These are phyloP conservation scores for Fusarium algeriense DNA, from an alignment of 2,329 filamentous ascomycete species.

Conservation along the genomic window DNA sequence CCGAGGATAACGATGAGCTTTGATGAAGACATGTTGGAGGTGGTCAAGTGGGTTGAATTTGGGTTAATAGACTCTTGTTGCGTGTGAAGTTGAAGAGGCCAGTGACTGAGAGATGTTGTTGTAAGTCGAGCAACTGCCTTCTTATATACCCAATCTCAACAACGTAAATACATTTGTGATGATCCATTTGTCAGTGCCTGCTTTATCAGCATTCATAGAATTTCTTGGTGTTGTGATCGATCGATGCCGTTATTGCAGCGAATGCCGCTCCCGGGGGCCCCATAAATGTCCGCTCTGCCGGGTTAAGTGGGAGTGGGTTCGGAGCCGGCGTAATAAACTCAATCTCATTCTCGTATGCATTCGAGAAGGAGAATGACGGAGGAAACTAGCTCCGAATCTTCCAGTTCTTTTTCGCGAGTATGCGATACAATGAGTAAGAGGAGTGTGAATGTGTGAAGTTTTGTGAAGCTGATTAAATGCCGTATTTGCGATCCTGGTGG, in stretches of 20 bases:
- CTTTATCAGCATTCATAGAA: slow-evolving; percentile 12
- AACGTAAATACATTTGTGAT: background rate
- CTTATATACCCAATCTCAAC: slow-evolving; percentile 5
- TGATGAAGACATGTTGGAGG: slow-evolving; percentile 9
- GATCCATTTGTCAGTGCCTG: background rate
- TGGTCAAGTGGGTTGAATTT: background rate
- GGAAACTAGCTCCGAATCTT: background rate
- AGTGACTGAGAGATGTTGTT: background rate
- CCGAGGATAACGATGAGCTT: slow-evolving; percentile 36
- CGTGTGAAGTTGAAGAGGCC: background rate
- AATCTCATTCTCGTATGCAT: background rate
- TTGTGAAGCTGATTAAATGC: no score
- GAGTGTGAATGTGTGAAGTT: background rate
- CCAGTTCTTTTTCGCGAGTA: background rate
- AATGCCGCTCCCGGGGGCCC: slow-evolving; percentile 1
- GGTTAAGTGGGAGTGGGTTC: background rate
- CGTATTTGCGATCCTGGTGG: no score
- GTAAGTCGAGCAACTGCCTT: background rate
- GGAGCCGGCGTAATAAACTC: slow-evolving; percentile 2
- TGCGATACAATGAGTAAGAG: no score
- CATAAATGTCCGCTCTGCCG: slow-evolving; percentile 14
- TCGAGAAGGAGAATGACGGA: background rate
- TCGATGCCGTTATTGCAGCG: background rate
- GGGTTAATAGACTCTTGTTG: background rate
- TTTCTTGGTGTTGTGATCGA: background rate